Percentiles rank a stretch among this genome's conserved stretches.
Conservation (phyloP, 192 early-diverging fungal species). For the Coemansia sp. region DNA sequence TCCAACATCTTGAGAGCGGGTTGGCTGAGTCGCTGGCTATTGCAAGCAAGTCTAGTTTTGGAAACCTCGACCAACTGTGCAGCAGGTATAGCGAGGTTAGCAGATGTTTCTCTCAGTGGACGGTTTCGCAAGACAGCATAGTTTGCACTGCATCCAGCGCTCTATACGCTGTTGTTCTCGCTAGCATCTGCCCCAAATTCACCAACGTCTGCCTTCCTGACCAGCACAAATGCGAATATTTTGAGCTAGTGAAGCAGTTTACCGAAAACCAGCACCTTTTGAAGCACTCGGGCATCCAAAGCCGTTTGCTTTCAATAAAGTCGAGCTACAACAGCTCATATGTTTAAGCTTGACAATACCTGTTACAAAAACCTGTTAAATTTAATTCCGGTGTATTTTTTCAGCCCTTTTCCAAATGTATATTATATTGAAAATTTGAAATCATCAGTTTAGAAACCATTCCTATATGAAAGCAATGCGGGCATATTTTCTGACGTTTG, state of each 20-base stretch:
- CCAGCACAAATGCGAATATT: not conserved
- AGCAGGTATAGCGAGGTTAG: not conserved
- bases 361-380: not conserved
- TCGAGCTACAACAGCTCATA: not conserved
- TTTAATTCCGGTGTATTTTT: too few species aligned
- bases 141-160: not conserved
- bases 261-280: not conserved
- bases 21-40: not conserved
- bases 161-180: not conserved
- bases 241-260: not conserved
- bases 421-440: too few species aligned
- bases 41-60: not conserved
- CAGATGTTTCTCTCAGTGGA: not conserved
- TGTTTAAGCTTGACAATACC: not conserved
- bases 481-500: too few species aligned
- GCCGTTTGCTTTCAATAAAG: not conserved
- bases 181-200: not conserved
- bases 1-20: not conserved
- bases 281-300: not conserved
- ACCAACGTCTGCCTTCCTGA: not conserved
- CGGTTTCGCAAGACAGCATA: constrained; percentile 1
- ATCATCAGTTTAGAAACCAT: too few species aligned
- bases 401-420: too few species aligned
- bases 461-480: too few species aligned
- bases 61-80: not conserved